These are phyloP conservation scores for Monilinia polystroma DNA, from an alignment of 2,329 filamentous ascomycete species.

Conservation along the genomic window DNA sequence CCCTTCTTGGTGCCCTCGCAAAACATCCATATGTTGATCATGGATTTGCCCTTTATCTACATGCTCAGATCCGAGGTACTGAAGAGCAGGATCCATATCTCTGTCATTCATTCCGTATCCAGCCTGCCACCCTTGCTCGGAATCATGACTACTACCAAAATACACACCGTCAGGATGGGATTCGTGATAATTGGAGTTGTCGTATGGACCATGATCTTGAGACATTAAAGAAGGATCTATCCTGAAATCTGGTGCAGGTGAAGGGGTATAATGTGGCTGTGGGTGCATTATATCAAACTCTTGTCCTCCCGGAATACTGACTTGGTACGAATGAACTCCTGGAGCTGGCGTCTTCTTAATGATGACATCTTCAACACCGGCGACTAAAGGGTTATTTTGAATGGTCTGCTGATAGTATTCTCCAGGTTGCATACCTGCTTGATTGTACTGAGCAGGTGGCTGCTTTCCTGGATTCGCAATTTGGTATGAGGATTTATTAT, in stretches of 20 bases:
- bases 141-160: constrained; percentile 30
- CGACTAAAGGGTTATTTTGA: constrained; percentile 29
- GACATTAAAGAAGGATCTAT: constrained; percentile 37
- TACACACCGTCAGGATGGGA: constrained; percentile 30
- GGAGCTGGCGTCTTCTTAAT: constrained; percentile 44
- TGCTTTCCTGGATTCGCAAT: constrained; percentile 51
- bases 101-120: constrained; percentile 25
- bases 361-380: constrained; percentile 44
- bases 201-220: constrained; percentile 31
- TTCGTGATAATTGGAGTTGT: constrained; percentile 25
- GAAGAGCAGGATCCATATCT: constrained; percentile 29
- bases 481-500: constrained; percentile 51
- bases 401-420: constrained; percentile 50
- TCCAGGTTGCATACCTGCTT: constrained; percentile 44
- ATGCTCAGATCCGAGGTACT: constrained; percentile 32
- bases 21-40: constrained; percentile 37
- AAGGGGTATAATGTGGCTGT: constrained; percentile 17
- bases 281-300: constrained; percentile 37
- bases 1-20: constrained; percentile 37
- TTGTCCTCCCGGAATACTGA: constrained; percentile 43
- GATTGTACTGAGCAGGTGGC: constrained; percentile 47
- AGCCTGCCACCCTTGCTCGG: constrained; percentile 31
- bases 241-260: constrained; percentile 27
- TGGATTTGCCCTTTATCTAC: constrained; percentile 34
- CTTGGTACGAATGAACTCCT: constrained; percentile 38